Percentiles rank a stretch among this genome's conserved stretches.
Conservation (phyloP, 73 alveolate species). For the Tetrahymena malaccensis region DNA sequence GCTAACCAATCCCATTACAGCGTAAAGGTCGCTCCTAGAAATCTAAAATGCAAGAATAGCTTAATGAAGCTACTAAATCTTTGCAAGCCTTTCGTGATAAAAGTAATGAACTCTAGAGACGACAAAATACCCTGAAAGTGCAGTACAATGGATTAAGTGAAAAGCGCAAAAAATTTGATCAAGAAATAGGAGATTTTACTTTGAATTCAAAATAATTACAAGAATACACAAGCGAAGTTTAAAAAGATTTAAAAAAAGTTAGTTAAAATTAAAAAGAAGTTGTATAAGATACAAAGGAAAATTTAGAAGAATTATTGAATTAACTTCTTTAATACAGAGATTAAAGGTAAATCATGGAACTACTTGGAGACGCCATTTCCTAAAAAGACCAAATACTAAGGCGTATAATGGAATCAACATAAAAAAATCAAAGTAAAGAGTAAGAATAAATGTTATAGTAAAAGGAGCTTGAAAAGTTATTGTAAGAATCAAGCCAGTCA, state of each 20-base stretch:
- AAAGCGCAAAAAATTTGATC: not conserved
- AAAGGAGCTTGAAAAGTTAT: not conserved
- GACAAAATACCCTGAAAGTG: not conserved
- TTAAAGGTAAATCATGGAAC: not conserved
- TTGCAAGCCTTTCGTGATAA: not conserved
- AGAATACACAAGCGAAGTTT: not conserved
- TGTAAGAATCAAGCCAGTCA: not conserved
- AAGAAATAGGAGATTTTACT: not conserved
- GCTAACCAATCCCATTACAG: not conserved
- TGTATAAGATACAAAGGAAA: not conserved
- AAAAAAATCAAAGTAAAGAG: not conserved
- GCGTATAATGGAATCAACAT: not conserved
- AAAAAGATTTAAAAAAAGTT: not conserved
- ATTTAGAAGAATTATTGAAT: not conserved
- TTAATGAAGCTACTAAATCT: not conserved
- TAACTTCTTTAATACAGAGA: not conserved
- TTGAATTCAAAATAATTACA: not conserved
- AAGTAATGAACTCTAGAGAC: not conserved
- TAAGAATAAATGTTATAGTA: not conserved
- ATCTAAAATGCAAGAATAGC: not conserved
- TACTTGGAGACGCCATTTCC: not conserved
- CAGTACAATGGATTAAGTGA: not conserved
- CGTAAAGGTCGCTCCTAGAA: not conserved
- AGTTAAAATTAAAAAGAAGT: not conserved
- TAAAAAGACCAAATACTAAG: not conserved